Evolutionary conservation across 140 eudicot species (phyloP).

Genomic region (Stevia rebaudiana): DNA sequence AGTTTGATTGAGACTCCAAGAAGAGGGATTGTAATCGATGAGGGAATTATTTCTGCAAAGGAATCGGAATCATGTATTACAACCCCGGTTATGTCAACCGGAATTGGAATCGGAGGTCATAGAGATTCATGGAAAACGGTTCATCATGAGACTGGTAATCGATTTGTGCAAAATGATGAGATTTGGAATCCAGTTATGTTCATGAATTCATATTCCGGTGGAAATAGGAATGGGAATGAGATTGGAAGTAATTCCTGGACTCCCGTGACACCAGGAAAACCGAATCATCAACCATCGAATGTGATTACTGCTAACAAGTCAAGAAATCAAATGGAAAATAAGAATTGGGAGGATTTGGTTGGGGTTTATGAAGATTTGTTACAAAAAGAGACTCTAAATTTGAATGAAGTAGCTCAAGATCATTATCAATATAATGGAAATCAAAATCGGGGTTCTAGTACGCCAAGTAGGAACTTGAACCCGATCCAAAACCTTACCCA

Average conservation of each 20-base stretch:
- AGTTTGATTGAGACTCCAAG: constrained; percentile 8
- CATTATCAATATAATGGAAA: background rate
- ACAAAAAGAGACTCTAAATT: constrained; percentile 20
- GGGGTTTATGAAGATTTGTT: constrained; percentile 44
- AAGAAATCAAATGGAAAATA: constrained; percentile 23
- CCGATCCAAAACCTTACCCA: constrained; percentile 1
- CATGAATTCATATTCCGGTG: constrained; percentile 8
- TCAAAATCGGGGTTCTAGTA: constrained; percentile 4
- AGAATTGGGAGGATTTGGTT: constrained; percentile 50
- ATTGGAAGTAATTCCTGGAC: constrained; percentile 31
- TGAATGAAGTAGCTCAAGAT: constrained; percentile 24
- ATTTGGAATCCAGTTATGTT: constrained; percentile 25
- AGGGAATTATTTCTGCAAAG: constrained; percentile 4
- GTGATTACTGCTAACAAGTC: constrained; percentile 23
- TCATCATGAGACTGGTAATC: constrained; percentile 23
- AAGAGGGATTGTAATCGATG: constrained; percentile 4
- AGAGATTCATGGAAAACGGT: constrained; percentile 19
- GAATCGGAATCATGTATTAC: constrained; percentile 21
- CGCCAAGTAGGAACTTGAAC: constrained; percentile 7
- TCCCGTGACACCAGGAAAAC: constrained; percentile 38
- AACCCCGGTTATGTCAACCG: constrained; percentile 5
- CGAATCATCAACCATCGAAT: constrained; percentile 20
- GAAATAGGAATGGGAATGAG: constrained; percentile 11
- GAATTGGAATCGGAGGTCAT: constrained; percentile 14
- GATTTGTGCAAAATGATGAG: constrained; percentile 23